Percentiles rank a stretch among this genome's conserved stretches.
Evolutionary conservation across 495 filamentous ascomycete genomes (phyloP).

Genomic region (Hyaloscypha hepaticicola): DNA sequence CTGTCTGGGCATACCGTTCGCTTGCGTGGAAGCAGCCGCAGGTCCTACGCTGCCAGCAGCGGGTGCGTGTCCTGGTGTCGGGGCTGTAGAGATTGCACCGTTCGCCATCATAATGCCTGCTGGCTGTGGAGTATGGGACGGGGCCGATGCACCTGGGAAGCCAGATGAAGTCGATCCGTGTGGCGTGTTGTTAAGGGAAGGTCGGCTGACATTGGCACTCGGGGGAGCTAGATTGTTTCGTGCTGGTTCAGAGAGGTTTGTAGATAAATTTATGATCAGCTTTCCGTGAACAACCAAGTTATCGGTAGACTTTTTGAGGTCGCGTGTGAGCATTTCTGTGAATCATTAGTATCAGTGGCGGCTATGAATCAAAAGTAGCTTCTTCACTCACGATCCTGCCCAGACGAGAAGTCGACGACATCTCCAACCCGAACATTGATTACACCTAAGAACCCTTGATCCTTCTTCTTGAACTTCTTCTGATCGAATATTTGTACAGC

Average conservation of each 20-base stretch:
- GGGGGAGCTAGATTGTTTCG: constrained; percentile 17
- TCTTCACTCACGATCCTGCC: constrained; percentile 77
- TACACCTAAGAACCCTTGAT: constrained; percentile 95
- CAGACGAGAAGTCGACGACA: constrained; percentile 84
- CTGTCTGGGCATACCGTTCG: constrained; percentile 43
- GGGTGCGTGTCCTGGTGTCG: constrained; percentile 32
- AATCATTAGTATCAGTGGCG: constrained; percentile 15
- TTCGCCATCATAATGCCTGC: constrained; percentile 28
- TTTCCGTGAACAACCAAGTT: constrained; percentile 98
- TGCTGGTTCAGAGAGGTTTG: constrained; percentile 59
- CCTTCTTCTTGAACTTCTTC: constrained; percentile 99
- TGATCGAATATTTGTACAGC: constrained; percentile 99
- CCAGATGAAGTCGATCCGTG: constrained; percentile 25
- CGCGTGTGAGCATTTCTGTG: constrained; percentile 89
- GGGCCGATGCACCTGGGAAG: constrained; percentile 22
- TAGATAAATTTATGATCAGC: constrained; percentile 92
- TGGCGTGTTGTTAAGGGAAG: constrained; percentile 24
- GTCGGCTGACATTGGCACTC: constrained; percentile 25
- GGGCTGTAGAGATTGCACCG: constrained; percentile 31
- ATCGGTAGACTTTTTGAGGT: constrained; percentile 97
- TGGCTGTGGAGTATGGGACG: constrained; percentile 23
- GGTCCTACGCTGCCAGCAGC: constrained; percentile 31
- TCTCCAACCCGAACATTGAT: constrained; percentile 95
- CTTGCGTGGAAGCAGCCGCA: not conserved
- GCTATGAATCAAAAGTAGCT: constrained; percentile 16